Base-by-base conservation (phyloP, 2,329 filamentous ascomycete species). In the Colletotrichum cordylinicola region DNA sequence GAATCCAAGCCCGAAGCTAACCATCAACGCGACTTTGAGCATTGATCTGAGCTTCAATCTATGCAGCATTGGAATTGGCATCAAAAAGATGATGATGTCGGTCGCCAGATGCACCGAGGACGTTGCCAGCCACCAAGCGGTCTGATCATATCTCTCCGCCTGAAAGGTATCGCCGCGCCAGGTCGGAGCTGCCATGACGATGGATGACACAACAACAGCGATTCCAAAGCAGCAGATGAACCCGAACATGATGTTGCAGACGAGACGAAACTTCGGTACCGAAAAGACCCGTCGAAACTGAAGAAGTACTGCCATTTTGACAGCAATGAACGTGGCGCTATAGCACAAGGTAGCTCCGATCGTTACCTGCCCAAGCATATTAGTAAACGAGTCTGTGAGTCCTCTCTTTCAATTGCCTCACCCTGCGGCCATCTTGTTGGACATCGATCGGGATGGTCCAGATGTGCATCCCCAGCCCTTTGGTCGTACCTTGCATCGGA, bases 1-100 rank as follows among this genome's bases (percentile, higher is more conserved):
- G 18, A 76, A 75, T 4, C 74, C 74, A 31, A 76, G 35, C n/a
- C 74, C 74, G 43, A 76, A 76, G 27, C 31, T 76, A 27, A 75
- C 18, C 27, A 75, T 56, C 15, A 75, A 21, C 0, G 67, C 74
- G 4, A 13, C n/a, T 35, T 62, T 76, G 21, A 65, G 72, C 52
- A 37, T 31, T 8, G 5, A 39, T 18, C 55, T 70, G 13, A 76
- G 27, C 18, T 31, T 70, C 15, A 76, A 12, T 31, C n/a, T 66
- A 18, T 31, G 39, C 18, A 75, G 18, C 31, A 76, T 21, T 10
- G 74, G 72, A 4, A 76, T 67, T 3, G 74, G 74, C 74, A 76
- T 75, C 24, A 70, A 10, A 12, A 76, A 67, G 13, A 76, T 71
- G n/a, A 76, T 52, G n/a, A 76, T 67, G 31, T 76, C 74, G 4